Evolutionary conservation across 2,329 filamentous ascomycete genomes (phyloP), one percentile per base, ranked within the genome.

Genomic region (Xylariaceae sp.): DNA sequence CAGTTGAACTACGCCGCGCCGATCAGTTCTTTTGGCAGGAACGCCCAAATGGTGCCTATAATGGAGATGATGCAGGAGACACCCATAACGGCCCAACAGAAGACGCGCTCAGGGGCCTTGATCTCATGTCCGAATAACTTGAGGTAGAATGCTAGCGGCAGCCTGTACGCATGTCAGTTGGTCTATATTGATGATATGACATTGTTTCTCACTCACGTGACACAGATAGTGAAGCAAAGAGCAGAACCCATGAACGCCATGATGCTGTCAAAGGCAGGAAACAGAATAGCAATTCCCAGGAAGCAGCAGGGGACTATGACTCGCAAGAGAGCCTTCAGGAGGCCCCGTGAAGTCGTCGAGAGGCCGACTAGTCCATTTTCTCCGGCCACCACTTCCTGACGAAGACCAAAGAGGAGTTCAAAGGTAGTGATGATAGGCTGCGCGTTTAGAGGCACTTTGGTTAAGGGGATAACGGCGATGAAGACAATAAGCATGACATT

Each of bases 161-260:
- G 63, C 15, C 71, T 74, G 29, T 2, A n/a, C 34, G 36, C n/a
- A 3, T 18, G 9, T 34, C 19, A 37, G 36, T 9, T 4, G 16
- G 15, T 9, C 19, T 8, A 28, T 4, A 12, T 15, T n/a, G 19
- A 19, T 19, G 18, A 45, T n/a, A n/a, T n/a, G 7, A 7, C 15
- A 6, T 32, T 7, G 4, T 19, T 29, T 11, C 18, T 24, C 13
- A 65, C 71, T 60, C 56, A 72, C 64, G 95, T 89, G 51, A 97
- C 83, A 65, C 91, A 97, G 51, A 97, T 94, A 15, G 87, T 88
- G 55, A 95, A 95, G 67, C 91, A 96, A 13, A 95, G 76, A 3
- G 89, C 85, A 30, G 86, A 88, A 11, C 93, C 91, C 68, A 97
- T 82, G 47, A 95, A 83, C 3, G 87, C 86, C 83, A 95, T 95